A percentile compares a stretch with the other conserved stretches of the same genome.
phyloP scores from a whole-genome alignment of 106 monocot species.

The Vanilla planifolia region DNA sequence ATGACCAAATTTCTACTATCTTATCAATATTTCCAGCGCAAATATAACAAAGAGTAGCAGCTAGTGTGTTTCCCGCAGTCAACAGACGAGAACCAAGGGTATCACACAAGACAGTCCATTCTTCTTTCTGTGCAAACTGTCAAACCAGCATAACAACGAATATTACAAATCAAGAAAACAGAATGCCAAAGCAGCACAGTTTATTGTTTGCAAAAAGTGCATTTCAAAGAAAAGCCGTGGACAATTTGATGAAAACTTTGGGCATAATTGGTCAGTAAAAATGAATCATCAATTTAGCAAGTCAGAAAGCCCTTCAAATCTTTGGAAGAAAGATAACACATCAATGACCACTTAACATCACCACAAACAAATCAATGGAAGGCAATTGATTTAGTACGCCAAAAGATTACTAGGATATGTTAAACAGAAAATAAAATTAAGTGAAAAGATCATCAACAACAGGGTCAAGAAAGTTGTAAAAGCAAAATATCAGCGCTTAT shows the following conservation, averaged over 20 bases:
- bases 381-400: no score
- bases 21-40: slow-evolving; percentile 97
- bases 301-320: no score
- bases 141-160: slow-evolving; percentile 1
- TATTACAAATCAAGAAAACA: neutral
- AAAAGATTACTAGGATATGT: no score
- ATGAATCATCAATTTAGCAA: slow-evolving; percentile 1
- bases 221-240: neutral
- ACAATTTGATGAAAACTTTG: neutral
- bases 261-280: neutral
- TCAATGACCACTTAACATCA: no score
- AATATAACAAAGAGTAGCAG: slow-evolving; percentile 94
- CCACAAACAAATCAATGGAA: no score
- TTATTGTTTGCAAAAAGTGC: neutral
- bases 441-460: no score
- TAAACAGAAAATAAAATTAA: no score
- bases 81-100: slow-evolving; percentile 83
- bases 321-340: no score
- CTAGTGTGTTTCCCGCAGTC: slow-evolving; percentile 58
- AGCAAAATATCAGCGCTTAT: no score
- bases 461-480: no score
- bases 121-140: slow-evolving; percentile 88
- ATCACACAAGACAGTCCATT: slow-evolving; percentile 88
- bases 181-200: neutral
- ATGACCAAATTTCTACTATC: slow-evolving; percentile 96